Evolutionary conservation across 73 alveolate genomes (phyloP).

Genomic region (Tetrahymena borealis): DNA sequence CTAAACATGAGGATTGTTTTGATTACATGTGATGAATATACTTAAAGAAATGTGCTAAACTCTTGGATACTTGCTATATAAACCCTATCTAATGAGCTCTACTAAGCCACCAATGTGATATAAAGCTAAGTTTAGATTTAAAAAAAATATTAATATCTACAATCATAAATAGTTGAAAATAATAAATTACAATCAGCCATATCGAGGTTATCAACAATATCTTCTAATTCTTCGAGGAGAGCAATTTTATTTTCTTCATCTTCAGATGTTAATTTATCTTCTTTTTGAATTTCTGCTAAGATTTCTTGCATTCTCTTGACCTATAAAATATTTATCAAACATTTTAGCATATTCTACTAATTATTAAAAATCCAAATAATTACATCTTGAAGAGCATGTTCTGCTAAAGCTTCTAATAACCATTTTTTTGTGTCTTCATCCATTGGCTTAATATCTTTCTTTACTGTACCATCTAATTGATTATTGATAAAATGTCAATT

Average conservation of each 20-base stretch:
- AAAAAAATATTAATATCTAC: background rate
- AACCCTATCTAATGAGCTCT: background rate
- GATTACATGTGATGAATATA: slow-evolving; percentile 10
- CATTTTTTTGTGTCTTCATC: slow-evolving; percentile 43
- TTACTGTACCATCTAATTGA: slow-evolving; percentile 17
- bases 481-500: background rate
- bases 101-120: slow-evolving; percentile 23
- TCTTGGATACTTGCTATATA: background rate
- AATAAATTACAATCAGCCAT: slow-evolving; percentile 6
- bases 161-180: background rate
- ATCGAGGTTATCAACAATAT: slow-evolving; percentile 34
- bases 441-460: slow-evolving; percentile 24
- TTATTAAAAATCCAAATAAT: background rate
- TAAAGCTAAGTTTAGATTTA: background rate
- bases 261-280: background rate
- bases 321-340: background rate
- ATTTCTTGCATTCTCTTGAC: slow-evolving; percentile 18
- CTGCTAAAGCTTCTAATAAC: slow-evolving; percentile 32
- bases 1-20: slow-evolving; percentile 26
- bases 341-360: background rate
- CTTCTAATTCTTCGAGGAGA: slow-evolving; percentile 23
- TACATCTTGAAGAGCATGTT: slow-evolving; percentile 12
- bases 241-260: slow-evolving; percentile 23
- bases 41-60: slow-evolving; percentile 1
- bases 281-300: slow-evolving; percentile 4